A percentile compares a stretch with the other conserved stretches of the same genome.
phyloP scores from a whole-genome alignment of 768 basidiomycete genomes.

The Pleurotus ostreatus region DNA sequence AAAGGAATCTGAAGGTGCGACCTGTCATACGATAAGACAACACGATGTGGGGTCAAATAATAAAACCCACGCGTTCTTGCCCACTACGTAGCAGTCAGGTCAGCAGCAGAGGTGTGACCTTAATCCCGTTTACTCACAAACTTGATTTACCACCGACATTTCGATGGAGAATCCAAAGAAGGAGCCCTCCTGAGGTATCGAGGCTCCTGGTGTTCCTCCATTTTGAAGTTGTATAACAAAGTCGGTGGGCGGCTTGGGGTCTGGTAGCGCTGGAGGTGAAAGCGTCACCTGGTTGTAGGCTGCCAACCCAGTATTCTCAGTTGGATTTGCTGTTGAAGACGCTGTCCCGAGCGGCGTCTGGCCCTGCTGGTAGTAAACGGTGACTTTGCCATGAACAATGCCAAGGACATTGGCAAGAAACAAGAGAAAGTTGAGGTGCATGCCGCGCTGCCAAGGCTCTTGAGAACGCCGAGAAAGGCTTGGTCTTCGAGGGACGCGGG shows the following conservation, averaged over 20 bases:
- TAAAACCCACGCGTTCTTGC: conserved; percentile 27
- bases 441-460: conserved; percentile 2
- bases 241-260: conserved; percentile 33
- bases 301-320: conserved; percentile 44
- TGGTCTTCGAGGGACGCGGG: conserved; percentile 5
- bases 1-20: conserved; percentile 50
- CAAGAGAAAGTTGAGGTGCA: conserved; percentile 6
- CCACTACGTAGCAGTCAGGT: conserved; percentile 19
- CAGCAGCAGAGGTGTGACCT: neutral
- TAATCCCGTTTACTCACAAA: conserved; percentile 34
- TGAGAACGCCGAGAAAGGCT: conserved; percentile 8
- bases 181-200: conserved; percentile 32
- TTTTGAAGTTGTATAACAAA: conserved; percentile 42
- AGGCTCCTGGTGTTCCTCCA: conserved; percentile 27
- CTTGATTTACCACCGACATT: conserved; percentile 48
- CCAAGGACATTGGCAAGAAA: conserved; percentile 8
- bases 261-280: conserved; percentile 47
- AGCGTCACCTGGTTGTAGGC: conserved; percentile 53
- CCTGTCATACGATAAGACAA: conserved; percentile 21
- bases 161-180: conserved; percentile 63
- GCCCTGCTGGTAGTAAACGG: conserved; percentile 31
- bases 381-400: conserved; percentile 21
- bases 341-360: conserved; percentile 20
- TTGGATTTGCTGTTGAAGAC: conserved; percentile 27
- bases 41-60: neutral